Base-by-base conservation (phyloP, 768 basidiomycete species). In the Pilatotrama ljubarskyi region DNA sequence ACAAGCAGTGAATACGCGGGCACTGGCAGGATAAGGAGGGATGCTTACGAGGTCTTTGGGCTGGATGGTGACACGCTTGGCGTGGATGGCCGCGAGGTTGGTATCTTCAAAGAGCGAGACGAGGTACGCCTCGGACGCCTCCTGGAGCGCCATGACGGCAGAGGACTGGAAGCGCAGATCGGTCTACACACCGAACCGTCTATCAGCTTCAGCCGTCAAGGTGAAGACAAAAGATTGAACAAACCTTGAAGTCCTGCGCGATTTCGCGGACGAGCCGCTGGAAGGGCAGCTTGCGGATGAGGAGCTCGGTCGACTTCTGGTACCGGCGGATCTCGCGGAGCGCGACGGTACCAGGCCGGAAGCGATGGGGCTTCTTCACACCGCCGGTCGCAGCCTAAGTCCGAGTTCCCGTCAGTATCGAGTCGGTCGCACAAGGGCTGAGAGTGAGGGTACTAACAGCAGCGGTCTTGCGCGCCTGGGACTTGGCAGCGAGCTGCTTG, bases 401-500 rank as follows among this genome's bases (percentile, higher is more conserved):
- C 32, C 8, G 14, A 22, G 36, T 36, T 42, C 32, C 22, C n/a
- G n/a, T 18, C 43, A 22, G 5, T 13, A 20, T 13, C 24, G 22
- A 20, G 3, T 6, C 20, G 14, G 36, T 24, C 59, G 59, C 44
- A 15, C 60, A 15, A 15, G 14, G 37, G 9, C 6, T 13, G 32
- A 4, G 10, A 18, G 0, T 44, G 53, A 17, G 24, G 36, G 44
- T n/a, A 38, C 58, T 37, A 47, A 66, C 37, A 67, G 83, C 81
- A 18, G 83, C 76, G 54, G 84, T 85, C 75, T 87, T 86, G 58
- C 85, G 81, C 2, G 84, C 84, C 43, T 73, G 64, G 2, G 84
- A 86, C 76, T 85, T 85, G 66, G 84, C 79, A 55, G 86, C 86
- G 55, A 87, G 81, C 72, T 88, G 86, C 73, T 88, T 88, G 77